Evolutionary conservation across 768 basidiomycete species (phyloP), one percentile per base, ranked within the genome.

Genomic region (Leccinum arenicola): DNA sequence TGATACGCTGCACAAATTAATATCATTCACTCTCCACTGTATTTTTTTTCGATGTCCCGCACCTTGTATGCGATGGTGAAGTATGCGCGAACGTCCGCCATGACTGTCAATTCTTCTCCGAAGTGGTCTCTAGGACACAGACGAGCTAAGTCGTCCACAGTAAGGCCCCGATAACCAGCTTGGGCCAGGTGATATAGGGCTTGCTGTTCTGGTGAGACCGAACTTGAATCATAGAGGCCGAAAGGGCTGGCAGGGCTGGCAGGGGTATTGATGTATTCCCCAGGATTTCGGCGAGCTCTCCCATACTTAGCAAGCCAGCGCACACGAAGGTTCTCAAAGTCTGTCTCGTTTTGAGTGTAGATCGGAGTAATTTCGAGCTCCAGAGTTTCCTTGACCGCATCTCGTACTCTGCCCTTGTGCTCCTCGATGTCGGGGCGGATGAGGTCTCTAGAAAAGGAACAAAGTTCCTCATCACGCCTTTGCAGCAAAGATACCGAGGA

Each of bases 51-150:
- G 21, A 15, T 49, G 56, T n/a, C 12, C 1, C 70, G 19, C 58
- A 82, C 84, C 75, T 82, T 81, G 71, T 76, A 79, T 7, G 84
- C 78, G 0, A 85, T 76, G 40, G 82, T 77, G 65, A 81, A 85
- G 60, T 83, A 87, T 5, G 82, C 84, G 0, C 78, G 76, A 0
- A 84, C 80, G 17, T 80, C 78, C 0, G 84, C 80, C 80, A 84
- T 83, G 6, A 85, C 76, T 2, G 65, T 59, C 14, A 85, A 56
- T 52, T 83, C 85, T 14, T 80, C 76, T 40, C 75, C 71, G 59
- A 69, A 78, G 15, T 43, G 21, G 58, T 75, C 68, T 27, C 52
- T 51, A 45, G 69, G 63, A n/a, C 33, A 33, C 12, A 78, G 58
- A 43, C 66, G 64, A 21, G 54, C 55, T 10, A 78, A 64, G 31